These are phyloP conservation scores for Microstroma glucosiphilum DNA, from an alignment of 1,284 basidiomycete species.

Conservation along the genomic window DNA sequence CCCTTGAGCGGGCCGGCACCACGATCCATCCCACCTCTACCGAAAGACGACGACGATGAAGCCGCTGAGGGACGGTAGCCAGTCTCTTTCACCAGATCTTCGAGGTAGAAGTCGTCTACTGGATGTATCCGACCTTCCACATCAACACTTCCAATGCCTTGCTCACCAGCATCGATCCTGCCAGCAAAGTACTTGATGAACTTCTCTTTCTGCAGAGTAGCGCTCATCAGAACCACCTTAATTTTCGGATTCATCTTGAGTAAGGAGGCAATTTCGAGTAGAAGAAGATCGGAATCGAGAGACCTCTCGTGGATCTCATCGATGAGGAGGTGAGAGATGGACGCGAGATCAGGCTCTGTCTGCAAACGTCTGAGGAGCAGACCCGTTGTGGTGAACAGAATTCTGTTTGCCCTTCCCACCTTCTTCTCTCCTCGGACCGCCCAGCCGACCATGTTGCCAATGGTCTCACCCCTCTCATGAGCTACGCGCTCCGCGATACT, in stretches of 20 bases:
- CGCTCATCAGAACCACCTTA: constrained; percentile 62
- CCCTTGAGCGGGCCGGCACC: constrained; percentile 53
- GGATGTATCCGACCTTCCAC: constrained; percentile 64
- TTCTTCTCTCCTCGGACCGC: constrained; percentile 83
- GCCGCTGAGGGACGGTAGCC: constrained; percentile 46
- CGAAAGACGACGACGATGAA: constrained; percentile 30
- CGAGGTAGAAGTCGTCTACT: constrained; percentile 45
- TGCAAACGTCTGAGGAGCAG: constrained; percentile 73
- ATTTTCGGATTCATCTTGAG: constrained; percentile 65
- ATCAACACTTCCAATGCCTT: constrained; percentile 67
- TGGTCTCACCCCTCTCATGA: constrained; percentile 71
- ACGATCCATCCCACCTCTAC: constrained; percentile 18
- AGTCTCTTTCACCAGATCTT: constrained; percentile 32
- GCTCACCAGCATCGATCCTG: constrained; percentile 59
- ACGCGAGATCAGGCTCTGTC: constrained; percentile 65
- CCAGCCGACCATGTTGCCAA: constrained; percentile 72
- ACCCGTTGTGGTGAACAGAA: constrained; percentile 89
- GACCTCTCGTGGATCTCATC: constrained; percentile 92
- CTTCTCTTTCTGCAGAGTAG: constrained; percentile 33
- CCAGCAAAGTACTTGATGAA: constrained; percentile 31
- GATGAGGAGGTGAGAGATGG: constrained; percentile 78
- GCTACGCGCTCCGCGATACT: constrained; percentile 84
- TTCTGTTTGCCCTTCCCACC: constrained; percentile 55
- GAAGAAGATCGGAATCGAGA: constrained; percentile 79
- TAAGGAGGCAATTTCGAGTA: constrained; percentile 75